Conservation (phyloP, 2,329 filamentous ascomycete species). For the Chaetomiaceae sp. region DNA sequence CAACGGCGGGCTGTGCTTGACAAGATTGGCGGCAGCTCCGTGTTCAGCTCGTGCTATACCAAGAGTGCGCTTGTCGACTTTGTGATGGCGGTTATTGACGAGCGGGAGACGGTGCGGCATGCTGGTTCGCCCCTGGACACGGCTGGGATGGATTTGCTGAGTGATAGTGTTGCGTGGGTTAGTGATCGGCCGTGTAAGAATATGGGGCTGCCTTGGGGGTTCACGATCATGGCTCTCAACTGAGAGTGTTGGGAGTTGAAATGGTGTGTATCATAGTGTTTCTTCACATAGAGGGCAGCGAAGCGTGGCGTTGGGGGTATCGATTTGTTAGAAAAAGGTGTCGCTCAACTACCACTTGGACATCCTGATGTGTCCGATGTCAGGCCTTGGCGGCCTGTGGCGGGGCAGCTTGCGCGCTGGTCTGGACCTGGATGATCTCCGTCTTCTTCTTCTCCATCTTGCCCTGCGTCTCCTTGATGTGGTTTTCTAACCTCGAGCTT, state of each 20-base stretch:
- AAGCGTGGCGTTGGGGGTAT: constrained; percentile 23
- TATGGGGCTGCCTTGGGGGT: constrained; percentile 36
- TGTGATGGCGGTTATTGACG: constrained; percentile 31
- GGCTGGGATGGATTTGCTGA: constrained; percentile 26
- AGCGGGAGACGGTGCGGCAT: constrained; percentile 16
- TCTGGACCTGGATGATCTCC: constrained; percentile 55
- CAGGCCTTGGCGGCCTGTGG: constrained; percentile 30
- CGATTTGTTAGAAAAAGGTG: not conserved
- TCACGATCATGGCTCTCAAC: constrained; percentile 37
- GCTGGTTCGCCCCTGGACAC: constrained; percentile 14
- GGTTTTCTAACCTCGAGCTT: constrained; percentile 40
- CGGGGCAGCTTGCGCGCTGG: constrained; percentile 42
- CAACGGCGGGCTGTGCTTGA: constrained; percentile 30
- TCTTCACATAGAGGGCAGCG: constrained; percentile 18
- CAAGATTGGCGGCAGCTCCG: constrained; percentile 29
- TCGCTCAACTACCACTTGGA: not conserved
- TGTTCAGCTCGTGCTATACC: constrained; percentile 34
- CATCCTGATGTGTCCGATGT: constrained; percentile 4
- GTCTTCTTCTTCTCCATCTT: constrained; percentile 56
- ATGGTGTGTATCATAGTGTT: constrained; percentile 16
- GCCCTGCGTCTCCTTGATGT: constrained; percentile 52
- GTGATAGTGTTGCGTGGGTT: constrained; percentile 28
- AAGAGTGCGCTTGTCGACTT: constrained; percentile 32
- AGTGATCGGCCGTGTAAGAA: constrained; percentile 32
- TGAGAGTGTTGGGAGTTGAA: constrained; percentile 19